Evolutionary conservation across 164 flowering plant species (phyloP).

Genomic region (Santalum album): DNA sequence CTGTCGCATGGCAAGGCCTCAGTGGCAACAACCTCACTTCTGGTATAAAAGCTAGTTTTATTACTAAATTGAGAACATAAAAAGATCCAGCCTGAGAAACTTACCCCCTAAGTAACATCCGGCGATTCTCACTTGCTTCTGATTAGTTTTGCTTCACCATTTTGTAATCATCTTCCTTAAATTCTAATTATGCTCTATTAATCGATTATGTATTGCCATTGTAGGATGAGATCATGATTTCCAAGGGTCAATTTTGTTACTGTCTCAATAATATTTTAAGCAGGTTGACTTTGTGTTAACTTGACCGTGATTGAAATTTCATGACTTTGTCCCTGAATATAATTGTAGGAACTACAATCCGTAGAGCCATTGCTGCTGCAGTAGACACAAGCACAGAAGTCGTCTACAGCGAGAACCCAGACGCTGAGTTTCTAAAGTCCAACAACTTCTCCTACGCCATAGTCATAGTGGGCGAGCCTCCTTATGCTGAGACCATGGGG

Average conservation of each 20-base stretch:
- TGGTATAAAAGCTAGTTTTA: too few relatives aligned
- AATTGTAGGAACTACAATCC: conserved; percentile 34
- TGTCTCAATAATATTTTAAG: too few relatives aligned
- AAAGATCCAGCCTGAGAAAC: too few relatives aligned
- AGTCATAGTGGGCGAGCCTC: conserved; percentile 37
- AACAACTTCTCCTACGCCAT: conserved; percentile 27
- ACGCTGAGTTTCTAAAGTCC: conserved; percentile 16
- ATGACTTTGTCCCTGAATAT: too few relatives aligned
- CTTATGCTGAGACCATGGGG: conserved; percentile 25
- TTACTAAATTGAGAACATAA: too few relatives aligned
- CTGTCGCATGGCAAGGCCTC: conserved; percentile 18
- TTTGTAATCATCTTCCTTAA: neutral
- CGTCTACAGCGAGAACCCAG: conserved; percentile 19
- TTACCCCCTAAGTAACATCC: too few relatives aligned
- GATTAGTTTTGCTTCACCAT: too few relatives aligned
- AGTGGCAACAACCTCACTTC: conserved; percentile 13
- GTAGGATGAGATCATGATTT: too few relatives aligned
- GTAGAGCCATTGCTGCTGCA: conserved; percentile 16
- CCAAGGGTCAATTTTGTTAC: too few relatives aligned
- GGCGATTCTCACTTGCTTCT: too few relatives aligned
- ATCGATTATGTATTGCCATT: neutral
- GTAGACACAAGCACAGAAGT: conserved; percentile 26
- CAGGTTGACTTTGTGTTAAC: too few relatives aligned
- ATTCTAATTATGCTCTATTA: neutral
- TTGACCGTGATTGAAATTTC: too few relatives aligned